These are phyloP conservation scores for Isabelozyma pseudorhagii DNA, from an alignment of 805 yeast genomes.

Conservation along the genomic window DNA sequence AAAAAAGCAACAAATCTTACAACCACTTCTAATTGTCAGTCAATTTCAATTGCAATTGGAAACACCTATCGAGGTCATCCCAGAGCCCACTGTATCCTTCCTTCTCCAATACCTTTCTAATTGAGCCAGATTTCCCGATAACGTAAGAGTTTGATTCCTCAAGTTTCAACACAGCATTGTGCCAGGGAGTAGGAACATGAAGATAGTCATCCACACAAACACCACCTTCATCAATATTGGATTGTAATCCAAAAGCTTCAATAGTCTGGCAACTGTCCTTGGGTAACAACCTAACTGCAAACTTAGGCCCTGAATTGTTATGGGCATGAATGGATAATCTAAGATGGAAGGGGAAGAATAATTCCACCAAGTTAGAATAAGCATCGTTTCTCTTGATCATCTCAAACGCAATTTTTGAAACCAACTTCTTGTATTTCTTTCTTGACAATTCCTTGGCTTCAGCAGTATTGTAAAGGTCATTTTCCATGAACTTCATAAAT, in stretches of 20 bases:
- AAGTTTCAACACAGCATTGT: slow-evolving; percentile 48
- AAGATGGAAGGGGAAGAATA: slow-evolving; percentile 56
- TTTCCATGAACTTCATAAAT: slow-evolving; percentile 57
- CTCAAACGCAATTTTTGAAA: slow-evolving; percentile 56
- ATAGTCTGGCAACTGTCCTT: slow-evolving; percentile 36
- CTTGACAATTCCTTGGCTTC: slow-evolving; percentile 37
- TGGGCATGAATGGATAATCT: slow-evolving; percentile 64
- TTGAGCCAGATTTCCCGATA: slow-evolving; percentile 13
- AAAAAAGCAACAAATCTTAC: too few relatives aligned
- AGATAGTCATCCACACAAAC: slow-evolving; percentile 42
- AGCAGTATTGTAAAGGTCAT: slow-evolving; percentile 48
- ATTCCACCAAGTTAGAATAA: slow-evolving; percentile 58
- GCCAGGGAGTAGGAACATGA: slow-evolving; percentile 70
- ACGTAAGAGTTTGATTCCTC: slow-evolving; percentile 16
- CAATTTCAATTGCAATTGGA: too few relatives aligned
- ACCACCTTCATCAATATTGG: slow-evolving; percentile 4
- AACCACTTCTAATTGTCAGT: too few relatives aligned
- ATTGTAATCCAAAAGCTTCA: slow-evolving; percentile 24
- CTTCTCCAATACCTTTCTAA: slow-evolving; percentile 3
- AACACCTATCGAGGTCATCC: neutral
- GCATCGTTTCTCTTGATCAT: slow-evolving; percentile 67
- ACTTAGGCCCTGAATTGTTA: slow-evolving; percentile 57
- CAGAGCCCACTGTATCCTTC: neutral
- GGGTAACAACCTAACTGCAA: slow-evolving; percentile 50
- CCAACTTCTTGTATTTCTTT: slow-evolving; percentile 48